Evolutionary conservation across 163 green algal species (phyloP).

Genomic region (Botryococcus braunii): DNA sequence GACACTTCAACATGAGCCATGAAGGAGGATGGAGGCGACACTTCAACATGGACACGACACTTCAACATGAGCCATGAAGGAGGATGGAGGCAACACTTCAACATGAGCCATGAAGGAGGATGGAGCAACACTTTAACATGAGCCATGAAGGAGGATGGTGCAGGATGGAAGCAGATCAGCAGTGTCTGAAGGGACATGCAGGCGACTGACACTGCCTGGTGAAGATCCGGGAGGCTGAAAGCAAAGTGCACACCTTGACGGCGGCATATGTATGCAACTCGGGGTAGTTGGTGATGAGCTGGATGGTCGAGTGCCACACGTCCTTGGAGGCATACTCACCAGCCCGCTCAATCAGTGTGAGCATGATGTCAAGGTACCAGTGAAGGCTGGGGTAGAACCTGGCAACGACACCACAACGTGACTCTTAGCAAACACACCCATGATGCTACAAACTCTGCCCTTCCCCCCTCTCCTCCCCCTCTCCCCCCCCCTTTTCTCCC

Average conservation of each 20-base stretch:
- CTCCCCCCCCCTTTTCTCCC: no score
- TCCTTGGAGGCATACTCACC: slow-evolving; percentile 85
- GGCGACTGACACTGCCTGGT: no score
- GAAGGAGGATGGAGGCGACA: no score
- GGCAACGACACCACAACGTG: background rate
- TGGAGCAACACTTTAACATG: no score
- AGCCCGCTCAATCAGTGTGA: slow-evolving; percentile 74
- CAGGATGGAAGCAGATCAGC: background rate
- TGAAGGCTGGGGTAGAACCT: slow-evolving; percentile 42
- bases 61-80: no score
- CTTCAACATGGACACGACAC: no score
- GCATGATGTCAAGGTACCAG: slow-evolving; percentile 66
- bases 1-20: no score
- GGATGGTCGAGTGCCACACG: slow-evolving; percentile 90
- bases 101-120: no score
- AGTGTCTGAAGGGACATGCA: no score
- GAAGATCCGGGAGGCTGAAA: background rate
- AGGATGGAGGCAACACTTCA: no score
- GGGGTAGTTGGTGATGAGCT: slow-evolving; percentile 91
- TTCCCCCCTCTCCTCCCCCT: no score
- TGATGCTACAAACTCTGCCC: background rate
- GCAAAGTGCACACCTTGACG: slow-evolving; percentile 27
- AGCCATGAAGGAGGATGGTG: no score
- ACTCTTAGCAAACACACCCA: background rate
- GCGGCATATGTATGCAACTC: slow-evolving; percentile 83